Percentiles rank a stretch among this genome's conserved stretches.
Conservation (phyloP, 2,329 filamentous ascomycete species). For the Pseudogymnoascus sp. region DNA sequence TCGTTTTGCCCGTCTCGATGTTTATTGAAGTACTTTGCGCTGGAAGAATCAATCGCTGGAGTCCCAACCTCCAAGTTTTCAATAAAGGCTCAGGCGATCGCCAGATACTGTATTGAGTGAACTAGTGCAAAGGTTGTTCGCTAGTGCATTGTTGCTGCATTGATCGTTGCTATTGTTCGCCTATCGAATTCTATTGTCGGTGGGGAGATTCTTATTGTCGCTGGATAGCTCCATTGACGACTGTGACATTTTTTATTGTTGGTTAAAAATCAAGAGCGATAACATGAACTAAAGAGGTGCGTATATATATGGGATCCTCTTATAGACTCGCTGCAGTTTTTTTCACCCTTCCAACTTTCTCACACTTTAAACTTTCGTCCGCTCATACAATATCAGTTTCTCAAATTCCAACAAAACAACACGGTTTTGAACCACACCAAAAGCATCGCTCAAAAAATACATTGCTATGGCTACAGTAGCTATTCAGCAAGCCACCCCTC, state of each 20-base stretch:
- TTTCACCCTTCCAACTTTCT: not conserved
- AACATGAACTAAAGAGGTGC: not conserved
- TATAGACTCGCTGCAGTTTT: not conserved
- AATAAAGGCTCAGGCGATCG: not conserved
- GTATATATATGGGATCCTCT: not conserved
- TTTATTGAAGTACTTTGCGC: conserved; percentile 1
- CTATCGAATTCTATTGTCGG: not conserved
- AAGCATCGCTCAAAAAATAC: not conserved
- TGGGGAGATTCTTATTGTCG: not conserved
- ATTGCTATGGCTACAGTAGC: conserved; percentile 12
- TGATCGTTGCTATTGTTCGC: not conserved
- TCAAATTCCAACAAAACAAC: not conserved
- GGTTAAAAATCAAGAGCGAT: not conserved
- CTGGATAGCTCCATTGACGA: not conserved
- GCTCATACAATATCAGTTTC: not conserved
- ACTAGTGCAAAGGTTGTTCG: not conserved
- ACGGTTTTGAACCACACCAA: not conserved
- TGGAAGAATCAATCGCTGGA: not conserved
- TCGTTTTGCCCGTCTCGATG: conserved; percentile 1
- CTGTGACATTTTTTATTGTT: not conserved
- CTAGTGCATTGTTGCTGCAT: not conserved
- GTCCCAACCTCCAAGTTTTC: not conserved
- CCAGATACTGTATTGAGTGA: not conserved
- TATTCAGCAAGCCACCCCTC: conserved; percentile 23
- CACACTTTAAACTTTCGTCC: not conserved